Evolutionary conservation across 2,329 filamentous ascomycete genomes (phyloP).

Genomic region (Basipetospora chlamydospora): DNA sequence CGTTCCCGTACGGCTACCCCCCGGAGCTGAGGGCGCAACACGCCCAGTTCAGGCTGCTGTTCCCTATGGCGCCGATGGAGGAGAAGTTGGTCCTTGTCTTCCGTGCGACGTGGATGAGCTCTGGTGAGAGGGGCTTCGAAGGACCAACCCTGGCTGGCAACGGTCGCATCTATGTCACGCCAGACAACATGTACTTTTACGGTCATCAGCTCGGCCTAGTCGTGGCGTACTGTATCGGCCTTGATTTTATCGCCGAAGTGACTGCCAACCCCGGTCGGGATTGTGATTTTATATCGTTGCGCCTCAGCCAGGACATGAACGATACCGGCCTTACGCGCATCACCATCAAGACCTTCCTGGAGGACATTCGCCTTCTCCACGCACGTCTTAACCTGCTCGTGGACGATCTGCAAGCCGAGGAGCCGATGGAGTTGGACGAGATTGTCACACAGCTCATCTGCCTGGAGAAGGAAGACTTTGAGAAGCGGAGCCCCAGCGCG

Average conservation of each 20-base stretch:
- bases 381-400: constrained; percentile 74
- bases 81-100: constrained; percentile 88
- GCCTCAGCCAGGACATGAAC: constrained; percentile 48
- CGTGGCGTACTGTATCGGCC: constrained; percentile 60
- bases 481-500: constrained; percentile 53
- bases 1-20: constrained; percentile 65
- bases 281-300: constrained; percentile 84
- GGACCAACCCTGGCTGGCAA: constrained; percentile 27
- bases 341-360: constrained; percentile 84
- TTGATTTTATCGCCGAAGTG: constrained; percentile 72
- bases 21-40: constrained; percentile 72
- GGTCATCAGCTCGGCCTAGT: constrained; percentile 88
- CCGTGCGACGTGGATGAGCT: constrained; percentile 65
- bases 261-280: constrained; percentile 80
- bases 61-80: constrained; percentile 61
- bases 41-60: constrained; percentile 82
- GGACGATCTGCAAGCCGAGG: constrained; percentile 60
- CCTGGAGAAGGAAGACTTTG: constrained; percentile 51
- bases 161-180: constrained; percentile 75
- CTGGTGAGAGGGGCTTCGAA: constrained; percentile 23
- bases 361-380: constrained; percentile 71
- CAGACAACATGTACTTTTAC: constrained; percentile 86
- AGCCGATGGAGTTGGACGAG: constrained; percentile 52
- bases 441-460: constrained; percentile 59
- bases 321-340: constrained; percentile 56